Evolutionary conservation across 495 filamentous ascomycete species (phyloP).

Genomic region (Halenospora varia): DNA sequence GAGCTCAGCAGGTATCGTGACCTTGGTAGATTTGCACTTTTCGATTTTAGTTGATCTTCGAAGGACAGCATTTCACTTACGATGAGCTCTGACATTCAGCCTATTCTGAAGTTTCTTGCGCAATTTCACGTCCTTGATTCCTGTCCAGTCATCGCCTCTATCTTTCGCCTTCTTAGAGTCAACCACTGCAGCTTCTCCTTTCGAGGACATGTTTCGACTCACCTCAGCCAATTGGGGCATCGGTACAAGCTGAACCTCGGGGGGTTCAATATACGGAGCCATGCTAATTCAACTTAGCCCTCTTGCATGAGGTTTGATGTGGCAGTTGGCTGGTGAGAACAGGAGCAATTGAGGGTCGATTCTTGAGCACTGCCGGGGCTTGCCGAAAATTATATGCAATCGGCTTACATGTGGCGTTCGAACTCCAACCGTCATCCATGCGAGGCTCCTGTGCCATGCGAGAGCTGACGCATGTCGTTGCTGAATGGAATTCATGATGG

Average conservation of each 20-base stretch:
- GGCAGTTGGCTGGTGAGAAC: not conserved
- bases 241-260: conserved; percentile 25
- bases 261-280: not conserved
- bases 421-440: too few species aligned
- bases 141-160: conserved; percentile 40
- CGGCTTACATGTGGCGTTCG: too few species aligned
- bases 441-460: too few species aligned
- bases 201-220: not conserved
- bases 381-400: too few species aligned
- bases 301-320: not conserved
- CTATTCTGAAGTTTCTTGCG: conserved; percentile 31
- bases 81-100: conserved; percentile 39
- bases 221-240: conserved; percentile 38
- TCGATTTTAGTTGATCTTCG: not conserved
- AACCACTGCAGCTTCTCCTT: not conserved
- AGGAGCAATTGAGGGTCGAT: too few species aligned
- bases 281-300: not conserved
- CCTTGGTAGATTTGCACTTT: too few species aligned
- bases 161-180: conserved; percentile 8
- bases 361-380: too few species aligned
- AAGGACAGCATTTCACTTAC: conserved; percentile 24
- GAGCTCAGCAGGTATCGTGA: too few species aligned
- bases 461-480: too few species aligned
- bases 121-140: conserved; percentile 31
- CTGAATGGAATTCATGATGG: too few species aligned